These are phyloP conservation scores for Penicillium simplicissimum DNA, from an alignment of 495 filamentous ascomycete genomes.

Conservation along the genomic window DNA sequence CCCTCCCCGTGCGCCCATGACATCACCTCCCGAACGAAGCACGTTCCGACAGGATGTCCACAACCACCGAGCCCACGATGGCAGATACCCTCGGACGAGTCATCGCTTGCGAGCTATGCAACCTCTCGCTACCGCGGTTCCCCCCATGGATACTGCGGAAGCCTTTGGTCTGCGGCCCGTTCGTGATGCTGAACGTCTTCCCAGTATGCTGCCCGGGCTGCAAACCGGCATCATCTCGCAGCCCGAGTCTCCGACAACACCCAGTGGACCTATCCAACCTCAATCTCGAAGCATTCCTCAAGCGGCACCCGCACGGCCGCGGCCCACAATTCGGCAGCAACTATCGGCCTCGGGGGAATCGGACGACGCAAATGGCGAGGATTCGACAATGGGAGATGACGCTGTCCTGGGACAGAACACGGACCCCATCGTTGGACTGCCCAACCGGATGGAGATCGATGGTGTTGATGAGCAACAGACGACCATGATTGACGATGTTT, in stretches of 20 bases:
- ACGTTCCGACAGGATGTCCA: constrained; percentile 58
- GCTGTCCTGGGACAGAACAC: constrained; percentile 59
- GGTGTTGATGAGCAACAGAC: constrained; percentile 70
- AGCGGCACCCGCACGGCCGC: constrained; percentile 48
- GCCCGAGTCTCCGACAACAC: constrained; percentile 91
- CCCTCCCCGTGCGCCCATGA: constrained; percentile 65
- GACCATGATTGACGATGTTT: constrained; percentile 72
- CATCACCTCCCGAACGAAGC: constrained; percentile 73
- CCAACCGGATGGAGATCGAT: constrained; percentile 75
- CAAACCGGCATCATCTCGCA: constrained; percentile 77
- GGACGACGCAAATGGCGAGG: constrained; percentile 83
- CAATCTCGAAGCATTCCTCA: constrained; percentile 46
- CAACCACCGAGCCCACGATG: constrained; percentile 57
- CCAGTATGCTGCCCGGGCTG: constrained; percentile 76
- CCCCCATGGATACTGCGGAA: constrained; percentile 72
- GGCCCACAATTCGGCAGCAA: constrained; percentile 84
- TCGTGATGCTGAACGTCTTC: constrained; percentile 81
- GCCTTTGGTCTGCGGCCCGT: constrained; percentile 77
- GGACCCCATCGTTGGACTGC: constrained; percentile 76
- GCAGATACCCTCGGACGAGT: constrained; percentile 46
- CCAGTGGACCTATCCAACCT: constrained; percentile 63
- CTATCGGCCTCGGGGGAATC: constrained; percentile 83
- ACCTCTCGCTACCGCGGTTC: constrained; percentile 66
- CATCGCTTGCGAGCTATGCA: constrained; percentile 60
- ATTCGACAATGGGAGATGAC: constrained; percentile 63